These are phyloP conservation scores for Aspergillus pseudonomiae DNA, from an alignment of 2,329 filamentous ascomycete genomes.

Conservation along the genomic window DNA sequence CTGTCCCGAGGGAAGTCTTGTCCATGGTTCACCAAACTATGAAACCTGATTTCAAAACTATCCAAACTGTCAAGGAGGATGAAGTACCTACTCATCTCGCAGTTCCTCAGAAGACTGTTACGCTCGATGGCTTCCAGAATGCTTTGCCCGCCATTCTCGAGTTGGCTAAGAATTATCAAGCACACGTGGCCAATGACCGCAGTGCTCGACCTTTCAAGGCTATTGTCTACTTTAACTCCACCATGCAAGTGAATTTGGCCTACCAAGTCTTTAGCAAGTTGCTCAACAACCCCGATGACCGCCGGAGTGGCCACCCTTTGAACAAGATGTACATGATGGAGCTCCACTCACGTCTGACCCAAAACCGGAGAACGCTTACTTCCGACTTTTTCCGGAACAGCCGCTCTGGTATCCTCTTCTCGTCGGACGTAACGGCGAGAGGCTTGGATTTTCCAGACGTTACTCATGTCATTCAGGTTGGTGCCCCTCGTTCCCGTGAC, in stretches of 20 bases:
- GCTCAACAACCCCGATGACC: slow-evolving; percentile 35
- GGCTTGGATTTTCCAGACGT: slow-evolving; percentile 84
- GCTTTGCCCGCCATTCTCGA: slow-evolving; percentile 76
- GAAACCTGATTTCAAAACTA: slow-evolving; percentile 81
- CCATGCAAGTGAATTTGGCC: slow-evolving; percentile 69
- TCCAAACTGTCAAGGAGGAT: slow-evolving; percentile 82
- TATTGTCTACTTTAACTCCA: slow-evolving; percentile 89
- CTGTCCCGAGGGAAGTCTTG: slow-evolving; percentile 82
- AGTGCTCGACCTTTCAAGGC: slow-evolving; percentile 77
- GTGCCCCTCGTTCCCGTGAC: slow-evolving; percentile 65
- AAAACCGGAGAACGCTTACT: slow-evolving; percentile 68
- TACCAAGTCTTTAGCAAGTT: slow-evolving; percentile 61
- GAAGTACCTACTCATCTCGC: slow-evolving; percentile 83
- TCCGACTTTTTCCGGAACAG: slow-evolving; percentile 72
- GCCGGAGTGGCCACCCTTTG: slow-evolving; percentile 32
- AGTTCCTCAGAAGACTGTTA: slow-evolving; percentile 78
- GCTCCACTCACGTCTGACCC: slow-evolving; percentile 80
- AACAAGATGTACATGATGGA: slow-evolving; percentile 50
- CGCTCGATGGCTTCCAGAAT: slow-evolving; percentile 72
- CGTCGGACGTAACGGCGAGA: slow-evolving; percentile 77
- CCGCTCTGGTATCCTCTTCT: slow-evolving; percentile 68
- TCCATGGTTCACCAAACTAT: slow-evolving; percentile 76
- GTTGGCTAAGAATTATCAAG: slow-evolving; percentile 65
- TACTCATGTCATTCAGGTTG: slow-evolving; percentile 76
- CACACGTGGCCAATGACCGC: slow-evolving; percentile 41